Conservation (phyloP, 257 asterid genomes). For the Forsythia viridissima region DNA sequence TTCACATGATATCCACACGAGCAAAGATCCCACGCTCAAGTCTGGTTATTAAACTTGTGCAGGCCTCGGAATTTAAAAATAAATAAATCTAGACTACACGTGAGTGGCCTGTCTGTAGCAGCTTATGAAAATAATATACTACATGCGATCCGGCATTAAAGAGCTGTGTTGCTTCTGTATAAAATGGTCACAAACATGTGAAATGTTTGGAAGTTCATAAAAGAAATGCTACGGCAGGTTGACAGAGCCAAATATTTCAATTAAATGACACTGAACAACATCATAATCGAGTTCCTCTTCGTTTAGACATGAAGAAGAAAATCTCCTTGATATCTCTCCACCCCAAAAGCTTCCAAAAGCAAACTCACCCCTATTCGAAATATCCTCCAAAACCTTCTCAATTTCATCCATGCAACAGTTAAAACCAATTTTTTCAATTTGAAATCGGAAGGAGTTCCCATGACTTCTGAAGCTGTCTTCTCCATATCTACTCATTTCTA, state of each 20-base stretch:
- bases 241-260: slow-evolving; percentile 50
- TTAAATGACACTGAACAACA: slow-evolving; percentile 44
- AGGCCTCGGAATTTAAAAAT: background rate
- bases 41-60: background rate
- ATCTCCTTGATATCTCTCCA: slow-evolving; percentile 34
- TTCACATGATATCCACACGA: background rate
- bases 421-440: slow-evolving; percentile 18
- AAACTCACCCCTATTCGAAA: slow-evolving; percentile 69
- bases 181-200: background rate
- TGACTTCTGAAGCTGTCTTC: slow-evolving; percentile 36
- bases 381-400: slow-evolving; percentile 66
- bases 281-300: slow-evolving; percentile 56
- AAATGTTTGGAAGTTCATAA: background rate
- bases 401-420: slow-evolving; percentile 66
- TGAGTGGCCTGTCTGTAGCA: background rate
- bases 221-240: slow-evolving; percentile 22
- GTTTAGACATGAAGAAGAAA: slow-evolving; percentile 40
- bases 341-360: slow-evolving; percentile 87
- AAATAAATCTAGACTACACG: background rate
- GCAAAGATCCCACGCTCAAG: background rate
- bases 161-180: background rate
- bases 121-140: background rate
- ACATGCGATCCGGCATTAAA: background rate
- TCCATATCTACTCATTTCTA: slow-evolving; percentile 23
- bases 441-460: slow-evolving; percentile 34